Conservation (phyloP, 148 eudicot genomes). For the Amaranthus cruentus region DNA sequence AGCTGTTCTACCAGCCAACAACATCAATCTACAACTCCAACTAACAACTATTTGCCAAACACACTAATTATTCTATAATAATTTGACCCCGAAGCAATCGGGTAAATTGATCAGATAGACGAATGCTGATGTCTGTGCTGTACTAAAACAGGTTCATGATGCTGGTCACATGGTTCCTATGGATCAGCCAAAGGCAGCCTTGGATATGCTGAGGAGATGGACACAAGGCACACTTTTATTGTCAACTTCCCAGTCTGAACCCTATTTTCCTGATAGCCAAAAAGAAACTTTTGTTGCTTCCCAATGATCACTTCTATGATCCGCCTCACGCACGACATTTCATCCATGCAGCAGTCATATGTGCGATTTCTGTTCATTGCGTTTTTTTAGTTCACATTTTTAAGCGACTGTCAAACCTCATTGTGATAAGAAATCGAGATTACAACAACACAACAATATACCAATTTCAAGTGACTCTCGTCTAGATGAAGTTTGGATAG, state of each 20-base stretch:
- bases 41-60: too few species aligned
- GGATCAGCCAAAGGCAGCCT: constrained; percentile 87
- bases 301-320: constrained; percentile 24
- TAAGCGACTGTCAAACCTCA: too few species aligned
- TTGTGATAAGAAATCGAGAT: too few species aligned
- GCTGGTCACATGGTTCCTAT: constrained; percentile 99
- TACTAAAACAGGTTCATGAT: constrained; percentile 56
- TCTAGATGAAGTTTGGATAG: too few species aligned
- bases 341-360: background rate
- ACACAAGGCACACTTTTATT: constrained; percentile 44
- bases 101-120: background rate
- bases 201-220: constrained; percentile 84
- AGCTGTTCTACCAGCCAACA: too few species aligned
- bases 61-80: background rate
- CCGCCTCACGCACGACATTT: background rate
- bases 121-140: background rate
- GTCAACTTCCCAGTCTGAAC: constrained; percentile 23
- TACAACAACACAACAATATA: too few species aligned
- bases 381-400: too few species aligned
- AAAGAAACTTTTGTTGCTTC: constrained; percentile 39
- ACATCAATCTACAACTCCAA: too few species aligned
- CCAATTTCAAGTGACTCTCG: too few species aligned
- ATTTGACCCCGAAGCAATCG: background rate
- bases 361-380: too few species aligned
- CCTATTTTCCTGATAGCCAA: too few species aligned